Conservation (phyloP, 2,329 filamentous ascomycete species). For the Aspergillus versicolor region DNA sequence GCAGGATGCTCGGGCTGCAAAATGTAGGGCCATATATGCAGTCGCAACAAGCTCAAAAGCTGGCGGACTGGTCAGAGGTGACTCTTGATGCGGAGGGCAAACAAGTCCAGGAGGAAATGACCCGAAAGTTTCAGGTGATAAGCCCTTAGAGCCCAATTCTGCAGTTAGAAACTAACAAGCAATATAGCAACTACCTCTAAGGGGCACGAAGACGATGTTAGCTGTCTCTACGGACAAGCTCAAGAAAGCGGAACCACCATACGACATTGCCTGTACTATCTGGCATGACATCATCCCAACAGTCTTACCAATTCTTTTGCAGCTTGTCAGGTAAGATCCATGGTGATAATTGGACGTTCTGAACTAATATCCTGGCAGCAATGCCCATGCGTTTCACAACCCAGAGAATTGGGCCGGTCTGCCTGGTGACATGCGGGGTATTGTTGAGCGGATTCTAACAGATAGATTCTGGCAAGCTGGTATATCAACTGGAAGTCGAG, state of each 20-base stretch:
- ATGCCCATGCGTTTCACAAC: constrained; percentile 90
- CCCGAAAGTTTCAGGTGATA: constrained; percentile 67
- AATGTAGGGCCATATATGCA: constrained; percentile 79
- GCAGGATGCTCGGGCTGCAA: constrained; percentile 72
- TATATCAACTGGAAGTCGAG: constrained; percentile 91
- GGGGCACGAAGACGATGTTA: constrained; percentile 88
- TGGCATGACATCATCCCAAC: constrained; percentile 81
- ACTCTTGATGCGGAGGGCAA: constrained; percentile 77
- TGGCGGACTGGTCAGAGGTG: constrained; percentile 79
- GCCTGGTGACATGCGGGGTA: constrained; percentile 69
- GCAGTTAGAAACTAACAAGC: constrained; percentile 6
- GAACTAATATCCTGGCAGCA: constrained; percentile 47
- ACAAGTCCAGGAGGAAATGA: constrained; percentile 73
- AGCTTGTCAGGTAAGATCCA: constrained; percentile 66
- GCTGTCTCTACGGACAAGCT: constrained; percentile 89
- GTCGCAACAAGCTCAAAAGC: constrained; percentile 68
- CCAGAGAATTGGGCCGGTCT: constrained; percentile 77
- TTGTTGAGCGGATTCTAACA: constrained; percentile 80
- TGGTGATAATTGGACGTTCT: background rate
- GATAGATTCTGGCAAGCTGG: constrained; percentile 98
- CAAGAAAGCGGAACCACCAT: constrained; percentile 69
- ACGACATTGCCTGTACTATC: constrained; percentile 72
- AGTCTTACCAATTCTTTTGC: constrained; percentile 81
- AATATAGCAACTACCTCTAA: constrained; percentile 68
- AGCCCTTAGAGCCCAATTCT: background rate